These are phyloP conservation scores for Juglanconis sp. DNA, from an alignment of 2,329 filamentous ascomycete genomes.

Conservation along the genomic window DNA sequence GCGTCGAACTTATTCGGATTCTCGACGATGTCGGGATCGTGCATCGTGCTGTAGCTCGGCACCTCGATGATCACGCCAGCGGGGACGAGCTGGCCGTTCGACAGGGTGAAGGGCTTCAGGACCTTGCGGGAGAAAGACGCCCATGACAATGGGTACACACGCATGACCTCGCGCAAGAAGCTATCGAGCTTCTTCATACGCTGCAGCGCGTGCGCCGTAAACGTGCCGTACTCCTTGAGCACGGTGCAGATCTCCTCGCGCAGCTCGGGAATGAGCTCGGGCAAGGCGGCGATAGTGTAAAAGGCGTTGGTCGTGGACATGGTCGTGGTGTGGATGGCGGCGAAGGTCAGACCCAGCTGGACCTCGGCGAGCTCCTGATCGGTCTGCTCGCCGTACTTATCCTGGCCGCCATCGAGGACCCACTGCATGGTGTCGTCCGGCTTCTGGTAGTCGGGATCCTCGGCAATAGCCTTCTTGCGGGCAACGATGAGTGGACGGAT, in stretches of 20 bases:
- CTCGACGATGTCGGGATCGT: constrained; percentile 35
- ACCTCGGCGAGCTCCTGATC: constrained; percentile 37
- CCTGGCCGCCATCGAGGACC: constrained; percentile 37
- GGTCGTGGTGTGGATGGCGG: constrained; percentile 51
- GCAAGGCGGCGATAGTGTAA: constrained; percentile 48
- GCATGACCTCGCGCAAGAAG: constrained; percentile 30
- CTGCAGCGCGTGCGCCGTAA: constrained; percentile 27
- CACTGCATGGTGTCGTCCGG: constrained; percentile 48
- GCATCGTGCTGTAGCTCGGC: constrained; percentile 33
- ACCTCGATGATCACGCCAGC: constrained; percentile 42
- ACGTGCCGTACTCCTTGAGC: constrained; percentile 30
- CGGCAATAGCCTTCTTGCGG: constrained; percentile 24
- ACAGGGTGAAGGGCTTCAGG: constrained; percentile 47
- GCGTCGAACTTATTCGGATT: constrained; percentile 37
- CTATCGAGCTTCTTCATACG: constrained; percentile 33
- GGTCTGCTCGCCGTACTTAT: constrained; percentile 29
- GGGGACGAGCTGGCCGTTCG: constrained; percentile 50
- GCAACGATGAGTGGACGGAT: constrained; percentile 33
- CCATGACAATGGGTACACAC: constrained; percentile 16
- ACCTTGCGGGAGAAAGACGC: constrained; percentile 50
- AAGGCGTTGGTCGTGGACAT: constrained; percentile 45
- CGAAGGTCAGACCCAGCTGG: constrained; percentile 43
- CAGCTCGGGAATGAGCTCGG: constrained; percentile 47
- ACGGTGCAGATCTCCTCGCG: constrained; percentile 47
- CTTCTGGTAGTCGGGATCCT: constrained; percentile 24